Base-by-base conservation (phyloP, 1,284 basidiomycete genomes). In the Leccinum huronense region DNA sequence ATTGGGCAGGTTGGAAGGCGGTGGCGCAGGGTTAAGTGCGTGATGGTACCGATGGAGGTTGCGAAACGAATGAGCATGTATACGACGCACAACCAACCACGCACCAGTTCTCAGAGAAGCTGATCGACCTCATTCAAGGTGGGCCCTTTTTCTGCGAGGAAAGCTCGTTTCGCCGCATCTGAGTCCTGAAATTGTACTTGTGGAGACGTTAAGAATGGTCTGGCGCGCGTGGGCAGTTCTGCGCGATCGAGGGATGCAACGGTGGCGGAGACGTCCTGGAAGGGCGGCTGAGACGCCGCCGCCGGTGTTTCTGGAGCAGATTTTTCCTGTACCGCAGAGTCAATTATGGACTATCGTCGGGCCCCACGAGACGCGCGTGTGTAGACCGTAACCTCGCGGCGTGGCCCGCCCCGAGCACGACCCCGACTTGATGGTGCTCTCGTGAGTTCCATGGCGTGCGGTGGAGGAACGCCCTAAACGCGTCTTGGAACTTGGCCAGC, bases 101-200 rank as follows among this genome's bases (percentile, higher is more conserved):
- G 23, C 68, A 91, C 90, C 69, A 81, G 69, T 65, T 88, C 84
- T 54, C 78, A 79, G 55, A 91, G 73, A 34, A 94, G 77, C 3
- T 73, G 73, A 56, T 86, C 81, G 53, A 93, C 84, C 71, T 94
- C 90, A 6, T 63, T 64, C 5, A 80, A 80, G n/a, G 77, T 79
- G 59, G 94, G 80, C 0, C 92, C 92, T 69, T 94, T 91, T 70
- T 92, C 90, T 0, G 70, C 69, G 14, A 95, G 81, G 65, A 95
- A 92, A 59, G 77, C 75, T 8, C 85, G 82, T 71, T 90, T 90
- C 33, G 33, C 33, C 6, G 83, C 80, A 2, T 72, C 64, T 1
- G 73, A 60, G 69, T 89, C 85, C 68, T 90, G 87, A 60, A 83
- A 74, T 16, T 80, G 79, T 42, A 90, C 81, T 70, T 88, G 85